These are phyloP conservation scores for Aegilops longissima DNA, from an alignment of 176 grass and related monocot genomes.

Conservation along the genomic window DNA sequence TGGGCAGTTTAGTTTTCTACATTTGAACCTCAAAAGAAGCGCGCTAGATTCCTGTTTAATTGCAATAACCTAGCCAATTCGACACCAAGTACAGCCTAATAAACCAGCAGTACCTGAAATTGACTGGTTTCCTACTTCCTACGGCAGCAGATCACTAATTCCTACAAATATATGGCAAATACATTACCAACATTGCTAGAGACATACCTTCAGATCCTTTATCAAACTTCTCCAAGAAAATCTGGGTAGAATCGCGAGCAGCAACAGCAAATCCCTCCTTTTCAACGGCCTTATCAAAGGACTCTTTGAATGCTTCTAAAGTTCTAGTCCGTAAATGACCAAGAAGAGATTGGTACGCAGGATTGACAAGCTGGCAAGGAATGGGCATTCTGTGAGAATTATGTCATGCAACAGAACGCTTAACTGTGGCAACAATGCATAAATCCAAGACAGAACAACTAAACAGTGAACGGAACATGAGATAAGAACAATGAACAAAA, in stretches of 20 bases:
- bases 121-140: slow-evolving; percentile 17
- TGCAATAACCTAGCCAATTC: not conserved
- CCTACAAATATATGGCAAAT: not conserved
- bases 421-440: slow-evolving; percentile 21
- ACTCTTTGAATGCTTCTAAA: slow-evolving; percentile 75
- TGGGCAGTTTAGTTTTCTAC: not conserved
- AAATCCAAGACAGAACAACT: slow-evolving; percentile 19
- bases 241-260: slow-evolving; percentile 50
- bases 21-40: not conserved
- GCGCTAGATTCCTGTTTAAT: not conserved
- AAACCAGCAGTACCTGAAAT: not conserved
- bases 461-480: slow-evolving; percentile 1
- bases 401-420: not conserved
- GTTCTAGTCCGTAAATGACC: slow-evolving; percentile 75
- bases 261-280: slow-evolving; percentile 81
- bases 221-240: slow-evolving; percentile 81
- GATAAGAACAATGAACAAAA: not conserved
- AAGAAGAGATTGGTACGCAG: slow-evolving; percentile 86
- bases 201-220: slow-evolving; percentile 84
- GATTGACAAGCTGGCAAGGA: slow-evolving; percentile 72
- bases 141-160: not conserved
- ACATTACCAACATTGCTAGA: slow-evolving; percentile 12
- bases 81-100: slow-evolving; percentile 2
- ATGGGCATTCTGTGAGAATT: slow-evolving; percentile 21
- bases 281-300: slow-evolving; percentile 76